Evolutionary conservation across 192 early-diverging fungal species (phyloP).

Genomic region (Backusella tarrabulga): DNA sequence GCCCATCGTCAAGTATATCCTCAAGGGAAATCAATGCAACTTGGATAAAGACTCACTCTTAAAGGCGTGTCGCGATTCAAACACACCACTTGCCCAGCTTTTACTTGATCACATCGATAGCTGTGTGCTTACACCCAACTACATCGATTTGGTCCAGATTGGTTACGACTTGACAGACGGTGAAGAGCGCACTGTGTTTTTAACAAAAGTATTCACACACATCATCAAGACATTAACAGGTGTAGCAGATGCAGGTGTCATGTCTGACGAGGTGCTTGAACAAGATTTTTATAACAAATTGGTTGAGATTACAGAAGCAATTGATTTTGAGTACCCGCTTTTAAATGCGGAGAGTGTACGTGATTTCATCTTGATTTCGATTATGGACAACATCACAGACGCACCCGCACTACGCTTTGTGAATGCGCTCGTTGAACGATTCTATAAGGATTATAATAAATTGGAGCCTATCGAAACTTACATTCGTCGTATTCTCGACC

Average conservation of each 20-base stretch:
- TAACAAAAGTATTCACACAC: slow-evolving; percentile 9
- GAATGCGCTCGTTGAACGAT: slow-evolving; percentile 30
- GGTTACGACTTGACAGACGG: neutral
- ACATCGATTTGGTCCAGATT: slow-evolving; percentile 12
- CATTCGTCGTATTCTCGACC: slow-evolving; percentile 32
- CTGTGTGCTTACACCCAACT: neutral
- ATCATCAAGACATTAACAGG: slow-evolving; percentile 12
- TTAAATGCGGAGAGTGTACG: slow-evolving; percentile 37
- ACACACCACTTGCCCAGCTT: neutral
- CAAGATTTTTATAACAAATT: slow-evolving; percentile 10
- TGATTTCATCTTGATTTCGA: slow-evolving; percentile 38
- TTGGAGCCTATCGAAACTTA: slow-evolving; percentile 39
- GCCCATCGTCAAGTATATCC: slow-evolving; percentile 15
- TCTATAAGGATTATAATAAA: slow-evolving; percentile 30
- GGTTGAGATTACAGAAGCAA: neutral
- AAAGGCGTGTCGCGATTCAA: neutral
- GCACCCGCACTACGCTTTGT: slow-evolving; percentile 42
- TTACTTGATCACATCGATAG: neutral
- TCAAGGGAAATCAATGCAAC: slow-evolving; percentile 4
- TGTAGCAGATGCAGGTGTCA: neutral
- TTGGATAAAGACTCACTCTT: neutral
- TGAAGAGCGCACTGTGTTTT: neutral
- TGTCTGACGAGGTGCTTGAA: neutral
- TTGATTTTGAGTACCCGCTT: neutral
- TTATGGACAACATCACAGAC: slow-evolving; percentile 42